Evolutionary conservation across 441 rosid genomes (phyloP), one percentile per base, ranked within the genome.

Genomic region (Pelargonium cotyledonis): DNA sequence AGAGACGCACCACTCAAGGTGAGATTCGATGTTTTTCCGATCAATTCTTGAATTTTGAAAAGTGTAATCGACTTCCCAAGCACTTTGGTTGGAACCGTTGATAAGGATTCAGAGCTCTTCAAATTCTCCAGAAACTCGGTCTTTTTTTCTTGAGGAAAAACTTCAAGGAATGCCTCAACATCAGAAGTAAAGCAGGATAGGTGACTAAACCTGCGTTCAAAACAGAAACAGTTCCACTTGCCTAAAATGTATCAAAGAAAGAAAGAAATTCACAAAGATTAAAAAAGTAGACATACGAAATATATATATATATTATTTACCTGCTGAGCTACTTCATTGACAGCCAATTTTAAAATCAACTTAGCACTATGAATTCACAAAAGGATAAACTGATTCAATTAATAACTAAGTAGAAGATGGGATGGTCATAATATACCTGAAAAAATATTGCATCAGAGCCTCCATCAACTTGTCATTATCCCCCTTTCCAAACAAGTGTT

Each of bases 131-230:
- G 77, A 80, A 91, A 82, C 68, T 88, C 89, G 43, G 65, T 73
- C 80, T 81, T 86, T 77, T 84, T 80, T 60, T 83, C 83, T 23
- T 81, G 74, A 73, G 95, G 64, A 75, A 95, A 80, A 65, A 87
- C 90, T 77, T 83, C 85, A 83, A 92, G 83, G 79, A 77, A 89
- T 70, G 76, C 78, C 80, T 89, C 96, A 63, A 91, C 77, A 75
- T 91, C 99, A 60, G 97, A 86, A 73, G 91, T 76, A 84, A 82
- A 92, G 82, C 96, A 92, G 51, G 96, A 92, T 73, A 91, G 79
- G 82, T 91, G 98, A 82, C 98, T 97, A 86, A 91, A 90, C 87
- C 98, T 95, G 92, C 62, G 66, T 72, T 78, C 60, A 78, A 71
- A 71, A 75, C 58, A 63, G 15, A 44, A 74, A 62, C 65, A 65